Conservation (phyloP, 2,329 filamentous ascomycete species). For the Ascochyta koolunga region DNA sequence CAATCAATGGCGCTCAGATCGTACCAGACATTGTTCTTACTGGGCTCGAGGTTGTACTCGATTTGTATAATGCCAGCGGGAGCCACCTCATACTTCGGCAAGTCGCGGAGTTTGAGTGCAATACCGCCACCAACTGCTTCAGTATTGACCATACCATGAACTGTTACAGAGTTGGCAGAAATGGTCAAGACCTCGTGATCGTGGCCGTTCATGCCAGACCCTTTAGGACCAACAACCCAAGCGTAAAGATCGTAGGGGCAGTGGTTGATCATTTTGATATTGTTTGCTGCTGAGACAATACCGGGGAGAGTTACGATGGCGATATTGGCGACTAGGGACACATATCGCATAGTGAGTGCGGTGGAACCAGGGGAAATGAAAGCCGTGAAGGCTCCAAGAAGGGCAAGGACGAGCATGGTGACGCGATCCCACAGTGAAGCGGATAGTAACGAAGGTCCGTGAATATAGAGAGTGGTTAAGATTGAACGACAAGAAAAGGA, state of each 20-base stretch:
- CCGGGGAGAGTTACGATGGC: neutral
- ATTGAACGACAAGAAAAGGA: neutral
- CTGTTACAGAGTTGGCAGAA: conserved; percentile 3
- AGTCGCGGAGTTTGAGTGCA: conserved; percentile 32
- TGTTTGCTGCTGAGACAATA: conserved; percentile 18
- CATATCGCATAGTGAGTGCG: conserved; percentile 6
- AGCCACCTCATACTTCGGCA: conserved; percentile 18
- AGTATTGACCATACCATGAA: conserved; percentile 21
- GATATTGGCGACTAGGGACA: neutral
- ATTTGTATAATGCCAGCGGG: conserved; percentile 32
- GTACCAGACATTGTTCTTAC: conserved; percentile 24
- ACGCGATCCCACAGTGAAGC: neutral
- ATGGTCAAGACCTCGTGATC: conserved; percentile 18
- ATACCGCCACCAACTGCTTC: conserved; percentile 17
- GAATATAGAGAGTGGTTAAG: neutral
- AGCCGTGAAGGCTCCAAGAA: neutral
- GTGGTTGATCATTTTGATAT: conserved; percentile 29
- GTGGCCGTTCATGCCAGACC: neutral
- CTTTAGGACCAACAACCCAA: conserved; percentile 24
- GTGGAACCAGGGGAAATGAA: neutral
- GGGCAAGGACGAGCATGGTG: neutral
- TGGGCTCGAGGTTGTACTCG: conserved; percentile 27
- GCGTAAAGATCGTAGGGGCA: conserved; percentile 30
- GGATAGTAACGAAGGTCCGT: neutral
- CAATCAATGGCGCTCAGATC: conserved; percentile 33